phyloP scores from a whole-genome alignment of 331 rosid genomes.

The Pyracantha coccinea region DNA sequence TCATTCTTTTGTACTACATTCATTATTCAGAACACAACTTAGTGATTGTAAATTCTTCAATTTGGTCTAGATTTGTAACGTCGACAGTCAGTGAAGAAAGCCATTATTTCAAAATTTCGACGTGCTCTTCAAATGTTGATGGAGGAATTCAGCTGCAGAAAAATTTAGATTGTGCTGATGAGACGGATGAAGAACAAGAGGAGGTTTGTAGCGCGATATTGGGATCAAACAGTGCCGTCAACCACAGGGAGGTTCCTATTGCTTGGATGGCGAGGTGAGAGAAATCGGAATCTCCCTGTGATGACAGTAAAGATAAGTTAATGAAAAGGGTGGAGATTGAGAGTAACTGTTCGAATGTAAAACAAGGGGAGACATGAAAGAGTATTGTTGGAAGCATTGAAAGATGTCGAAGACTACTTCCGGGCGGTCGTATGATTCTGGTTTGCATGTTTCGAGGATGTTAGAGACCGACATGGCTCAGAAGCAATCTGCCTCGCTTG shows the following conservation, averaged over 20 bases:
- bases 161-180: background rate
- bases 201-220: background rate
- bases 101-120: background rate
- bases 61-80: background rate
- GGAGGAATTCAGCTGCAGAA: background rate
- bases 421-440: conserved; percentile 19
- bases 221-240: background rate
- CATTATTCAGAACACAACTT: background rate
- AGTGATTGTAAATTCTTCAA: background rate
- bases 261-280: background rate
- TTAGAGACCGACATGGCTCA: conserved; percentile 26
- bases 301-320: background rate
- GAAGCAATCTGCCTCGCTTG: conserved; percentile 7
- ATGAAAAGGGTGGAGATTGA: background rate
- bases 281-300: background rate
- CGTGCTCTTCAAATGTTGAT: background rate
- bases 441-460: conserved; percentile 31
- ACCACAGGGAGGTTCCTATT: background rate
- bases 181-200: background rate
- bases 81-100: background rate
- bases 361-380: background rate
- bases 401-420: conserved; percentile 27
- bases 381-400: conserved; percentile 29
- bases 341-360: too few relatives aligned
- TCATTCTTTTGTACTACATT: conserved; percentile 12